Percentiles rank a stretch among this genome's conserved stretches.
Conservation (phyloP, 805 yeast species). For the Suhomyces prunicola region DNA sequence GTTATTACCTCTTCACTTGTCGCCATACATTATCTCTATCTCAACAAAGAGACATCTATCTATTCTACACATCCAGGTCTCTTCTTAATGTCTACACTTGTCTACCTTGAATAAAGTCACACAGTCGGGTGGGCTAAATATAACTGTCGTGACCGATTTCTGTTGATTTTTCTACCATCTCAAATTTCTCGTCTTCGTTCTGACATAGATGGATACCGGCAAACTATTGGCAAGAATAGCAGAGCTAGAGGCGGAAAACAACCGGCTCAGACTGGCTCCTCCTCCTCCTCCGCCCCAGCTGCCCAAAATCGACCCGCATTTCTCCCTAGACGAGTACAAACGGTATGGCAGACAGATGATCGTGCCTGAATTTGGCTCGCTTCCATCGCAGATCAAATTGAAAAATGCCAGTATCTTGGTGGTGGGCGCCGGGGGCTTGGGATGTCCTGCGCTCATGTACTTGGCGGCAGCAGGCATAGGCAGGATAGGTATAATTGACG, state of each 20-base stretch:
- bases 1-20: too few relatives aligned
- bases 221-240: conserved; percentile 22
- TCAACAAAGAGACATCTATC: too few relatives aligned
- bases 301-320: conserved; percentile 9
- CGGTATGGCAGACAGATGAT: conserved; percentile 95
- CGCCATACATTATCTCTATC: too few relatives aligned
- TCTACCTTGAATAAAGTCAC: too few relatives aligned
- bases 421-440: conserved; percentile 96
- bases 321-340: conserved; percentile 62
- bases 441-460: conserved; percentile 86
- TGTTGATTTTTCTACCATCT: too few relatives aligned
- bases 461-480: conserved; percentile 89
- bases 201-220: conserved; percentile 5
- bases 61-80: too few relatives aligned
- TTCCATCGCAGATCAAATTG: conserved; percentile 51
- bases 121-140: too few relatives aligned
- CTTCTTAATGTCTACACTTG: too few relatives aligned
- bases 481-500: conserved; percentile 78
- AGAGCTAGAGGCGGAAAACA: conserved; percentile 19
- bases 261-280: conserved; percentile 6
- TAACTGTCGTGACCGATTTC: too few relatives aligned
- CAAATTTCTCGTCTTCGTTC: not conserved
- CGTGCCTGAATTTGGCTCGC: conserved; percentile 71
- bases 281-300: not conserved
- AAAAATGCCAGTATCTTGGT: conserved; percentile 63